Base-by-base conservation (phyloP, 306 rosid species). In the Dalbergia oliveri region DNA sequence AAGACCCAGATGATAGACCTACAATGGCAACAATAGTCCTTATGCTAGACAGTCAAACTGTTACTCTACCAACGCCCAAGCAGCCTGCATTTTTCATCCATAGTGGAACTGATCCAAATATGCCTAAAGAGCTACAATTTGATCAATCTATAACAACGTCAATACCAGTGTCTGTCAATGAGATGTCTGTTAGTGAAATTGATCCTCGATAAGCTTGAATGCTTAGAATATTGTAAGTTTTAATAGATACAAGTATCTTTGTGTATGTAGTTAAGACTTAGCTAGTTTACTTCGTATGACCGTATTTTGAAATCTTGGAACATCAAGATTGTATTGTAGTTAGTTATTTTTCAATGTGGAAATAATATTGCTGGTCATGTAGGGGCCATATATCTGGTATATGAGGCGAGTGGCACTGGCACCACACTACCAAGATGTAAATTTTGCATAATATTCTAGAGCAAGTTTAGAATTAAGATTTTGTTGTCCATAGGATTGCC, bases 1-100 rank as follows among this genome's bases (percentile, higher is more conserved):
- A 86, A 56, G 82, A 82, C 66, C 82, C 84, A 14, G 80, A 6
- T 0, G 65, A 75, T 11, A 82, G 89, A 14, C 89, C 89, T 3
- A 62, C 89, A 19, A 86, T 86, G 86, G 73, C 86, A 14, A n/a
- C n/a, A n/a, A n/a, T n/a, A n/a, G n/a, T n/a, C n/a, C n/a, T n/a
- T n/a, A n/a, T n/a, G n/a, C n/a, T 86, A 4, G 75, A 58, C 2
- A 71, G 81, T 51, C 35, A 41, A 35, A 49, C 85, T 1, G 11
- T 72, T 53, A 75, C 70, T 49, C 68, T 85, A 9, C 69, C 77
- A 66, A 10, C 68, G 13, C 88, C 88, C 39, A 45, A 19, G 21
- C 58, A 33, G n/a, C 85, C 85, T 58, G 83, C 85, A 31, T 66
- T 49, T 81, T 77, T 58, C 41, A 0, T 75, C 16, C 45, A 62